Conservation (phyloP, 176 grass and related monocot genomes). For the Cocos nucifera region DNA sequence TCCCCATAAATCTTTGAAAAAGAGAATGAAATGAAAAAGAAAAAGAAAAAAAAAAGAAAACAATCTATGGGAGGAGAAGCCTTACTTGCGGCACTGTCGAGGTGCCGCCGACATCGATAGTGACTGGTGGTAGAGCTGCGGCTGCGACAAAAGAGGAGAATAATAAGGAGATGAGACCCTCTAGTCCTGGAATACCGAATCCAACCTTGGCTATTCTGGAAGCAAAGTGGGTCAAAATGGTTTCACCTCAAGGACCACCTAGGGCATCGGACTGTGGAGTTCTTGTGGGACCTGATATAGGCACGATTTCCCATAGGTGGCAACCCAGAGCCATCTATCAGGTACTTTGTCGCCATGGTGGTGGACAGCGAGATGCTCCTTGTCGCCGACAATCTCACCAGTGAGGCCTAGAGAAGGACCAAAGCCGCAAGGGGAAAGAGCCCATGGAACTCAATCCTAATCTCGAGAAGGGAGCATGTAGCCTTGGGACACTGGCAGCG, state of each 20-base stretch:
- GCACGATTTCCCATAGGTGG: slow-evolving; percentile 25
- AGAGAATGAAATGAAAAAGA: no score
- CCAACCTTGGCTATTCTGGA: no score
- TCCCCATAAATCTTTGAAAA: no score
- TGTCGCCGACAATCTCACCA: slow-evolving; percentile 47
- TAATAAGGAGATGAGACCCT: no score
- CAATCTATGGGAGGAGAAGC: no score
- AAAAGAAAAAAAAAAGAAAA: no score
- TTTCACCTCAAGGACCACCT: no score
- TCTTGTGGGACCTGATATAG: slow-evolving; percentile 57
- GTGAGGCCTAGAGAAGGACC: slow-evolving; percentile 38
- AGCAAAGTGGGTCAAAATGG: no score
- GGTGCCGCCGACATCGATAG: not conserved
- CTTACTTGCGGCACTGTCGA: not conserved
- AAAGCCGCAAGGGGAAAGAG: slow-evolving; percentile 19
- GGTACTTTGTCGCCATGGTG: slow-evolving; percentile 56
- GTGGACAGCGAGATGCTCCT: slow-evolving; percentile 63
- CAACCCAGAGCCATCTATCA: slow-evolving; percentile 37
- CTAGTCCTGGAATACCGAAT: no score
- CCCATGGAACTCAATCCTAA: not conserved
- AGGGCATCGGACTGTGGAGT: slow-evolving; percentile 25
- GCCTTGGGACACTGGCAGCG: not conserved
- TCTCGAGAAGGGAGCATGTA: slow-evolving; percentile 7
- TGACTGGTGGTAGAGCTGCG: no score
- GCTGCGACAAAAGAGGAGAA: no score